Evolutionary conservation across 371 early-diverging fungal species (phyloP).

Genomic region (Apophysomyces sp.): DNA sequence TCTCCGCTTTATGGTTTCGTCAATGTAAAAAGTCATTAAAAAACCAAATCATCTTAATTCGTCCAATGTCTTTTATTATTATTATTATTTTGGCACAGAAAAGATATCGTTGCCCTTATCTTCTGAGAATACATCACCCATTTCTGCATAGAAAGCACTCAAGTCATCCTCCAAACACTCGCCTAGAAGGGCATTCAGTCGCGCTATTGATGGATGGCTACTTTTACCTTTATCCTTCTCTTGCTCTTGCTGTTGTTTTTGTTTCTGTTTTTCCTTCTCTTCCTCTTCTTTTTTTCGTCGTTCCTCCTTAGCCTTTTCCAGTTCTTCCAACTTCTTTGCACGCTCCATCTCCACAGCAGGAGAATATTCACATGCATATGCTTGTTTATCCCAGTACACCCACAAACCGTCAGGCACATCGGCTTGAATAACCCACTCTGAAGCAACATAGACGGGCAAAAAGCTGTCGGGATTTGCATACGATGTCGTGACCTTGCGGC

Average conservation of each 20-base stretch:
- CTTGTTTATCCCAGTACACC: constrained; percentile 57
- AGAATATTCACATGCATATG: constrained; percentile 43
- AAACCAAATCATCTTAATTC: constrained; percentile 1
- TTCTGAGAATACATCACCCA: constrained; percentile 34
- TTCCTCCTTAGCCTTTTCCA: constrained; percentile 22
- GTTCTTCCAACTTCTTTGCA: constrained; percentile 19
- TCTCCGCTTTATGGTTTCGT: constrained; percentile 13
- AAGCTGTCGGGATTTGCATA: constrained; percentile 54
- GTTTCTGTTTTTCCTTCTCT: constrained; percentile 11
- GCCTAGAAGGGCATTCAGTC: neutral
- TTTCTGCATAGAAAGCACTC: constrained; percentile 47
- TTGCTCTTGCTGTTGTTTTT: constrained; percentile 9
- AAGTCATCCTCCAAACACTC: constrained; percentile 40
- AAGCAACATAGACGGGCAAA: constrained; percentile 49
- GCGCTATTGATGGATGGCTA: neutral
- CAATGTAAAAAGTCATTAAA: constrained; percentile 10
- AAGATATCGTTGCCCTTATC: constrained; percentile 36
- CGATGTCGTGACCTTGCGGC: constrained; percentile 25
- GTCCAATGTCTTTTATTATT: neutral
- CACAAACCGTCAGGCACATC: constrained; percentile 33
- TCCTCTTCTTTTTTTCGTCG: constrained; percentile 20
- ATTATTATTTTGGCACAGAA: constrained; percentile 35
- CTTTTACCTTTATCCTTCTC: constrained; percentile 6
- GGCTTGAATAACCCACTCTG: constrained; percentile 44
- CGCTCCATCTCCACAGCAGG: constrained; percentile 22